Percentiles rank a stretch among this genome's conserved stretches.
Evolutionary conservation across 805 yeast genomes (phyloP).

Genomic region (Wickerhamiella brachini): DNA sequence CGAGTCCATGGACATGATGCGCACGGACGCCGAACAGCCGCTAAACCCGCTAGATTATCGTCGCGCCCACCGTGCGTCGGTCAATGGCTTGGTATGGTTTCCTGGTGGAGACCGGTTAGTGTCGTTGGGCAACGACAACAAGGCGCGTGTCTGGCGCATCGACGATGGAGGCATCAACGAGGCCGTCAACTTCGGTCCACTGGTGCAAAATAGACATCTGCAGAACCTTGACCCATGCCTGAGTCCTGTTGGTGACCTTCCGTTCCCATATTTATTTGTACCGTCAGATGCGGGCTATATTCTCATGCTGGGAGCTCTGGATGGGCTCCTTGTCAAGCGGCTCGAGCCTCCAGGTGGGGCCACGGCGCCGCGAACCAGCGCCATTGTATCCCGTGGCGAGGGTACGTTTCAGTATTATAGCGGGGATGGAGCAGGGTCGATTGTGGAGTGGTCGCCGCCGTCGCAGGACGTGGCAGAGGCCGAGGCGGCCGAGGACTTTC

Average conservation of each 20-base stretch:
- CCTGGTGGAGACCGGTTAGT: conserved; percentile 47
- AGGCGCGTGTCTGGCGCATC: conserved; percentile 66
- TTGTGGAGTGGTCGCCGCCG: conserved; percentile 40
- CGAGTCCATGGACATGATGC: conserved; percentile 44
- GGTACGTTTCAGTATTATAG: conserved; percentile 36
- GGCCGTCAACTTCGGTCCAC: conserved; percentile 63
- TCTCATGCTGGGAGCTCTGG: conserved; percentile 40
- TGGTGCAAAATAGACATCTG: conserved; percentile 47
- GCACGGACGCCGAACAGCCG: conserved; percentile 25
- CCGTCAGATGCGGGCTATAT: conserved; percentile 71
- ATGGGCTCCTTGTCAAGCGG: conserved; percentile 50
- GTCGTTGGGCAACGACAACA: conserved; percentile 70
- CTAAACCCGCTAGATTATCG: conserved; percentile 21
- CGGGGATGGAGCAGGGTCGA: conserved; percentile 57
- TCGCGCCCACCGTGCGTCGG: conserved; percentile 64
- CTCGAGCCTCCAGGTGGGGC: conserved; percentile 25
- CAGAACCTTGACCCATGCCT: conserved; percentile 46
- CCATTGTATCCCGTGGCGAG: conserved; percentile 37
- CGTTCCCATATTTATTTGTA: conserved; percentile 43
- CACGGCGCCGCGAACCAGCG: conserved; percentile 31
- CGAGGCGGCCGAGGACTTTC: not conserved
- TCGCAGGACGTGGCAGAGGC: not conserved
- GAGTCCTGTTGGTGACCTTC: conserved; percentile 39
- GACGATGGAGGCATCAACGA: conserved; percentile 39
- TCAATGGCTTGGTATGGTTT: conserved; percentile 70